Evolutionary conservation across 371 early-diverging fungal species (phyloP).

Genomic region (Lichtheimia ramosa): DNA sequence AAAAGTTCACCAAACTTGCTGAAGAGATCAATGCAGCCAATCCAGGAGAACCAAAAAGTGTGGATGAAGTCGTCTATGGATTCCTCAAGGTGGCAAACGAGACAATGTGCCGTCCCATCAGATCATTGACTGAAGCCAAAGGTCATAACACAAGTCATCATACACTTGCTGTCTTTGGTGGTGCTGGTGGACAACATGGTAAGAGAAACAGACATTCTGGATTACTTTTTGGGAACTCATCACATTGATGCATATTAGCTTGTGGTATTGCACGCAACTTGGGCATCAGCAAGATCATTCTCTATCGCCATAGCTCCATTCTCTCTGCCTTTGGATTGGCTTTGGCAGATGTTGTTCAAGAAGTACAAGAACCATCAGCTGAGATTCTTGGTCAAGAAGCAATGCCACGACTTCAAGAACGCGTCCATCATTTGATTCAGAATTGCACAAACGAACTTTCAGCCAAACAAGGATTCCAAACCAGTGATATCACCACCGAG

Average conservation of each 20-base stretch:
- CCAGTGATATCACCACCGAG: slow-evolving; percentile 55
- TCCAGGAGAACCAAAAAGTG: slow-evolving; percentile 40
- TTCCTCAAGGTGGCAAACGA: slow-evolving; percentile 95
- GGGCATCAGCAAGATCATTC: slow-evolving; percentile 78
- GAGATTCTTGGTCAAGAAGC: slow-evolving; percentile 29
- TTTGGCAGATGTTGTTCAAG: slow-evolving; percentile 91
- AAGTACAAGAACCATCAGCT: slow-evolving; percentile 83
- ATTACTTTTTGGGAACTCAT: neutral
- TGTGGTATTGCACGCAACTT: slow-evolving; percentile 90
- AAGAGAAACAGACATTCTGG: neutral
- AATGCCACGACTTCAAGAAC: slow-evolving; percentile 46
- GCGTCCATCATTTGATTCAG: slow-evolving; percentile 48
- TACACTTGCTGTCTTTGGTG: slow-evolving; percentile 92
- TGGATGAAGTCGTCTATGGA: slow-evolving; percentile 90
- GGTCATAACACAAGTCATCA: slow-evolving; percentile 89
- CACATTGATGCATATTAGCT: slow-evolving; percentile 37
- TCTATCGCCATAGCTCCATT: slow-evolving; percentile 89
- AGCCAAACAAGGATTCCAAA: slow-evolving; percentile 69
- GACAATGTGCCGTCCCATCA: slow-evolving; percentile 93
- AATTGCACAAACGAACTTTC: slow-evolving; percentile 46
- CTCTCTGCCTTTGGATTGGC: slow-evolving; percentile 93
- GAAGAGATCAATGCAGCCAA: slow-evolving; percentile 58
- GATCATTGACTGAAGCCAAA: slow-evolving; percentile 91
- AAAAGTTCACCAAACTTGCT: slow-evolving; percentile 67
- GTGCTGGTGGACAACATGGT: slow-evolving; percentile 89